phyloP scores from a whole-genome alignment of 306 rosid species.

The Aeschynomene evenia region DNA sequence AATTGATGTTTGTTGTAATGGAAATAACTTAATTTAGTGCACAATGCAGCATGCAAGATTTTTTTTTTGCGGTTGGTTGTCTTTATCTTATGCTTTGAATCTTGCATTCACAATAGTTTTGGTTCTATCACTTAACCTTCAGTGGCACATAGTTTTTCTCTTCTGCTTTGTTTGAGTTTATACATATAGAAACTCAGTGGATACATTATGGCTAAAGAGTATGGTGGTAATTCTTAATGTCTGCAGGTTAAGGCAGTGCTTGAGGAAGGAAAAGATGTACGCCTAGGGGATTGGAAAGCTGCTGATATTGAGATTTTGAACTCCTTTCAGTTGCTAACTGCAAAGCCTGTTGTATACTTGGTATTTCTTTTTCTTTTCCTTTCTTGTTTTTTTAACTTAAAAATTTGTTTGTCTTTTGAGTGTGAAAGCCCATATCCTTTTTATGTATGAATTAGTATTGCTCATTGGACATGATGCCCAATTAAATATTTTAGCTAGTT shows the following conservation, averaged over 20 bases:
- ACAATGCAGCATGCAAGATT: not conserved
- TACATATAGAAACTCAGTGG: not conserved
- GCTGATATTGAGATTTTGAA: constrained; percentile 88
- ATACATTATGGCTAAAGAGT: constrained; percentile 5
- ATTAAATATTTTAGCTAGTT: not conserved
- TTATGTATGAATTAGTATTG: not conserved
- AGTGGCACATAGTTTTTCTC: not conserved
- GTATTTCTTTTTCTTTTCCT: constrained; percentile 38
- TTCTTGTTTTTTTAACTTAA: not conserved
- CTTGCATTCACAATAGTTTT: not conserved
- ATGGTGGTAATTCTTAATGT: constrained; percentile 25
- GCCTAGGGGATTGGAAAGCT: constrained; percentile 96
- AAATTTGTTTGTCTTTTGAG: not conserved
- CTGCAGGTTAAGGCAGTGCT: constrained; percentile 77
- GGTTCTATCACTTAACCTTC: constrained; percentile 1
- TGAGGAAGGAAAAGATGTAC: constrained; percentile 86
- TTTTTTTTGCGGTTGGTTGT: not conserved
- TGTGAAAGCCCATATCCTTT: not conserved
- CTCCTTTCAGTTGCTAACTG: constrained; percentile 92
- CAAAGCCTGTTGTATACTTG: constrained; percentile 95
- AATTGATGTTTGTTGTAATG: not conserved
- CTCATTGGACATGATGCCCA: not conserved
- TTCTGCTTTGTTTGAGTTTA: constrained; percentile 2
- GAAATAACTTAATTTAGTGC: constrained; percentile 4
- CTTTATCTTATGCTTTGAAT: constrained; percentile 9